Percentiles rank a stretch among this genome's conserved stretches.
Conservation (phyloP, 164 flowering plant species). For the Vitis vinifera region DNA sequence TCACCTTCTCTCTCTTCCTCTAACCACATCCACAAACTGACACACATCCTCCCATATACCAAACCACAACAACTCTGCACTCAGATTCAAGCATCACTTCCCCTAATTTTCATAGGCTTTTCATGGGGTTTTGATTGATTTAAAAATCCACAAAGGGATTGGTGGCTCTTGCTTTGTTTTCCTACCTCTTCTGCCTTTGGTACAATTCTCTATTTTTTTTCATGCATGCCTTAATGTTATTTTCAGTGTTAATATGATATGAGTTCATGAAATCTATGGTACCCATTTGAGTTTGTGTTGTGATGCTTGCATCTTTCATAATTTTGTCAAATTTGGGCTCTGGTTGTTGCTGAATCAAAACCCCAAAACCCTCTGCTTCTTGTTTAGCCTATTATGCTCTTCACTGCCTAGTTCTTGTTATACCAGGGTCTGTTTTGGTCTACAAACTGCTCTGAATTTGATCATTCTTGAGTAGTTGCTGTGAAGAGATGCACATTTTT, state of each 20-base stretch:
- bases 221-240: background rate
- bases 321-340: background rate
- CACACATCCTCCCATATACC: background rate
- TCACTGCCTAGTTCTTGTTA: background rate
- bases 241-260: background rate
- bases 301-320: background rate
- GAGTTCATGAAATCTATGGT: background rate
- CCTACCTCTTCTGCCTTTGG: background rate
- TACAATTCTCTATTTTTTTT: background rate
- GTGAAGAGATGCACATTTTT: too few relatives aligned
- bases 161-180: conserved; percentile 11
- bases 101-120: conserved; percentile 17
- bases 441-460: background rate
- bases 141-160: conserved; percentile 38
- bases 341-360: background rate
- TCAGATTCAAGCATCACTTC: background rate
- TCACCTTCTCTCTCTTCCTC: background rate
- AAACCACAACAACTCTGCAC: background rate
- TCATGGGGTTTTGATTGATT: conserved; percentile 36
- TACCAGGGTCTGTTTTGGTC: background rate
- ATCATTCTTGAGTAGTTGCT: background rate
- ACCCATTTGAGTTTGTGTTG: background rate
- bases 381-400: background rate
- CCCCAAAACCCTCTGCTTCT: background rate
- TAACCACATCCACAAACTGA: background rate